phyloP scores from a whole-genome alignment of 1,139 yeast species.

The Suhomyces chickasaworum region DNA sequence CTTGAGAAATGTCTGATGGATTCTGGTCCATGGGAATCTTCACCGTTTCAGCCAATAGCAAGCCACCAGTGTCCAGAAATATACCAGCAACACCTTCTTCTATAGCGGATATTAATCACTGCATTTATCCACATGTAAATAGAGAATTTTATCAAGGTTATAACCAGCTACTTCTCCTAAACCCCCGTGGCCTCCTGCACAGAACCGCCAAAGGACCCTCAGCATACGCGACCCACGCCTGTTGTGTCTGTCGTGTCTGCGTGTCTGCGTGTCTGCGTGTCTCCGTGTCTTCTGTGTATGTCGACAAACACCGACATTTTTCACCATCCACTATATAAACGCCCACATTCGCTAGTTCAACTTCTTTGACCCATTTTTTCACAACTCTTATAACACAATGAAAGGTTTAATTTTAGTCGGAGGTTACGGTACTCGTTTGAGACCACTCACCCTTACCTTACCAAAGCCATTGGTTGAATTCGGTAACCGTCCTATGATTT shows the following conservation, averaged over 20 bases:
- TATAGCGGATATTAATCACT: no score
- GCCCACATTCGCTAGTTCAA: background rate
- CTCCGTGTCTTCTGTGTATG: constrained; percentile 2
- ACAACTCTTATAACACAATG: constrained; percentile 47
- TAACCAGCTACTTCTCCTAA: background rate
- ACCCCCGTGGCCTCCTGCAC: background rate
- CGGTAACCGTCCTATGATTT: constrained; percentile 96
- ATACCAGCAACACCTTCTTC: background rate
- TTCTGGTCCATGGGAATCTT: background rate
- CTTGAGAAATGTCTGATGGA: background rate
- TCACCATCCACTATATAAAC: constrained; percentile 9
- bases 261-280: no score
- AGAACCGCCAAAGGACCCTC: background rate
- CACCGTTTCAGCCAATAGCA: no score
- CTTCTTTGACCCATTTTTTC: constrained; percentile 10
- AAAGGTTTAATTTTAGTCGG: constrained; percentile 99
- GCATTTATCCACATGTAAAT: no score
- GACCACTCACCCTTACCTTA: constrained; percentile 94
- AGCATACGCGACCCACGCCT: background rate
- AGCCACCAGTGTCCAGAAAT: no score
- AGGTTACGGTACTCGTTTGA: constrained; percentile 99
- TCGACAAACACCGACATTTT: constrained; percentile 7
- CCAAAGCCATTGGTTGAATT: constrained; percentile 99
- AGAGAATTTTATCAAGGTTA: no score
- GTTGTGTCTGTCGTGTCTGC: constrained; percentile 8